Evolutionary conservation across 129 eudicot genomes (phyloP).

Genomic region (Chrysanthemum seticuspe): DNA sequence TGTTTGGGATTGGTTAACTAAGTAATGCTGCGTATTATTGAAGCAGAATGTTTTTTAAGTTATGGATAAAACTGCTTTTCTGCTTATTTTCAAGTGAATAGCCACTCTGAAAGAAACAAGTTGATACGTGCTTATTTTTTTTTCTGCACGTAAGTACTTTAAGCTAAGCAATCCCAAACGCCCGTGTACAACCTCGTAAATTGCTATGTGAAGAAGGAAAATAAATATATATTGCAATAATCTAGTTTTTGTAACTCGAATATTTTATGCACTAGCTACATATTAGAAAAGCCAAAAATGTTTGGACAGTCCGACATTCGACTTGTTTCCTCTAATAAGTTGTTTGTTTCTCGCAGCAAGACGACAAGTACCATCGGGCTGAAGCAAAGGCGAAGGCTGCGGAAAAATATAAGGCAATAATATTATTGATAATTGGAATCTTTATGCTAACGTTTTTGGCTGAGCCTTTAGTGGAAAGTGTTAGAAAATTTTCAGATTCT

Average conservation of each 20-base stretch:
- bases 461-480: constrained; percentile 60
- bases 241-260: background rate
- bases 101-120: too few relatives aligned
- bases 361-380: constrained; percentile 29
- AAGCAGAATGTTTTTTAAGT: too few relatives aligned
- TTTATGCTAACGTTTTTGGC: constrained; percentile 47
- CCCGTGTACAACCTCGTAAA: too few relatives aligned
- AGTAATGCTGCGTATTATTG: too few relatives aligned
- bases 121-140: background rate
- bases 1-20: too few relatives aligned
- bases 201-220: too few relatives aligned
- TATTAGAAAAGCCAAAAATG: too few relatives aligned
- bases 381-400: constrained; percentile 36
- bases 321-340: background rate
- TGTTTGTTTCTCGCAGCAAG: background rate
- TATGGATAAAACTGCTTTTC: too few relatives aligned
- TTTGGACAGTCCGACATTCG: too few relatives aligned
- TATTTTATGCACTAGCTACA: background rate
- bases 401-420: constrained; percentile 34
- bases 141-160: background rate
- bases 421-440: constrained; percentile 45
- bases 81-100: too few relatives aligned
- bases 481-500: constrained; percentile 43
- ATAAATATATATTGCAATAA: background rate
- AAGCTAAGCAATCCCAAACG: too few relatives aligned